Percentiles rank a stretch among this genome's conserved stretches.
These are phyloP conservation scores for Verticillium tricorpus DNA, from an alignment of 2,329 filamentous ascomycete species.

Conservation along the genomic window DNA sequence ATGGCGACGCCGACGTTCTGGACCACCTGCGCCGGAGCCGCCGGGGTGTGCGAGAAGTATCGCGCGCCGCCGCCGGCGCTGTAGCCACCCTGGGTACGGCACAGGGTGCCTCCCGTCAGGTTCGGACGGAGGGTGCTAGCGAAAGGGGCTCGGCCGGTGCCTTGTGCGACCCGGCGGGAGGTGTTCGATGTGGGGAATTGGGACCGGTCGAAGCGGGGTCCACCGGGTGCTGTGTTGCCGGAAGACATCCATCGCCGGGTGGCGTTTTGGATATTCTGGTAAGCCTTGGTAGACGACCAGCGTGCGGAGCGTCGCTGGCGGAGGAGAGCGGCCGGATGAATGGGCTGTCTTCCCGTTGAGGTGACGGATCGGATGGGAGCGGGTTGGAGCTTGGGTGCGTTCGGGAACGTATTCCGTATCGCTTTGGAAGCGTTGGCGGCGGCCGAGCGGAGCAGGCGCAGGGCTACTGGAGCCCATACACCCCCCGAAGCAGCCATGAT, in stretches of 20 bases:
- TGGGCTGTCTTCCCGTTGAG: constrained; percentile 39
- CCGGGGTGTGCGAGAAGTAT: constrained; percentile 87
- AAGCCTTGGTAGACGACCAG: constrained; percentile 43
- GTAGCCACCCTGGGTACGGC: constrained; percentile 88
- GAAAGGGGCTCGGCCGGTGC: constrained; percentile 77
- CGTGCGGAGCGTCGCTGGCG: constrained; percentile 41
- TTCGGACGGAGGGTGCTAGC: constrained; percentile 86
- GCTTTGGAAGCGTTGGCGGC: constrained; percentile 45
- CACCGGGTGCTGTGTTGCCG: constrained; percentile 21
- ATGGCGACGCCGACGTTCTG: constrained; percentile 94
- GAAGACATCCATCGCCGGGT: constrained; percentile 49
- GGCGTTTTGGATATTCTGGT: constrained; percentile 37
- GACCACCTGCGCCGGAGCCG: constrained; percentile 82
- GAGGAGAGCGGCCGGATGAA: constrained; percentile 46
- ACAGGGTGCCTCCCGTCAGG: constrained; percentile 79
- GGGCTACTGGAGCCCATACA: constrained; percentile 52
- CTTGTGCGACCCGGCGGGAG: constrained; percentile 49
- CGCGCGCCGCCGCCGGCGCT: constrained; percentile 67
- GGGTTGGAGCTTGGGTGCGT: constrained; percentile 36
- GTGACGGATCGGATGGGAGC: constrained; percentile 34
- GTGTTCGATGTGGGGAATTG: constrained; percentile 45
- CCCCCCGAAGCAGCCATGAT: constrained; percentile 53
- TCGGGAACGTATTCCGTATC: constrained; percentile 48
- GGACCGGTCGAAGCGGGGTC: constrained; percentile 39
- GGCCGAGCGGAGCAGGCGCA: constrained; percentile 50